Conservation (phyloP, 2,329 filamentous ascomycete species). For the Cercospora sojina region DNA sequence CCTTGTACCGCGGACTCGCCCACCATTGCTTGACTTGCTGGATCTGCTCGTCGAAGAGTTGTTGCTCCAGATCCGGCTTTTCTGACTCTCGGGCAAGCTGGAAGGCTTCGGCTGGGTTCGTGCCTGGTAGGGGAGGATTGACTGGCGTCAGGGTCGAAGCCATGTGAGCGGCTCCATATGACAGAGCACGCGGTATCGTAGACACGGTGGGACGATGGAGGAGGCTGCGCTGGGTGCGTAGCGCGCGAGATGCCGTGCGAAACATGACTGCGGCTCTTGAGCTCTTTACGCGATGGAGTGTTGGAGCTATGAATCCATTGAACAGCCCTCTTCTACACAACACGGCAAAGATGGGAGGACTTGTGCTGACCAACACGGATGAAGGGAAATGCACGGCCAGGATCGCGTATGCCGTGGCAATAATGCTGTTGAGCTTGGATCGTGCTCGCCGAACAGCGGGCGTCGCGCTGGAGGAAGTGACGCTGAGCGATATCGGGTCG, state of each 20-base stretch:
- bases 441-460: neutral
- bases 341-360: neutral
- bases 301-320: conserved; percentile 6
- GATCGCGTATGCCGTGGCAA: neutral
- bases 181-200: conserved; percentile 26
- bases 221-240: conserved; percentile 33
- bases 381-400: neutral
- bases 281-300: neutral
- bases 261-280: conserved; percentile 26
- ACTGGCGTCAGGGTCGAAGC: conserved; percentile 54
- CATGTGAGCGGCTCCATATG: conserved; percentile 43
- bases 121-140: conserved; percentile 60
- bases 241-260: conserved; percentile 31
- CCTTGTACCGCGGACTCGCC: conserved; percentile 77
- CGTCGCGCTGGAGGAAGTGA: neutral
- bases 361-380: neutral
- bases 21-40: conserved; percentile 89
- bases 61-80: conserved; percentile 79
- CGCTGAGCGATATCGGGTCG: conserved; percentile 13
- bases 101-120: conserved; percentile 72
- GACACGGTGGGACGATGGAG: conserved; percentile 23
- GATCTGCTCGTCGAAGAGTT: conserved; percentile 78
- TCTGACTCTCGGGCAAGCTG: conserved; percentile 76
- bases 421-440: neutral
- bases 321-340: neutral